Evolutionary conservation across 768 basidiomycete genomes (phyloP), one percentile per base, ranked within the genome.

Genomic region (Inosperma sp.): DNA sequence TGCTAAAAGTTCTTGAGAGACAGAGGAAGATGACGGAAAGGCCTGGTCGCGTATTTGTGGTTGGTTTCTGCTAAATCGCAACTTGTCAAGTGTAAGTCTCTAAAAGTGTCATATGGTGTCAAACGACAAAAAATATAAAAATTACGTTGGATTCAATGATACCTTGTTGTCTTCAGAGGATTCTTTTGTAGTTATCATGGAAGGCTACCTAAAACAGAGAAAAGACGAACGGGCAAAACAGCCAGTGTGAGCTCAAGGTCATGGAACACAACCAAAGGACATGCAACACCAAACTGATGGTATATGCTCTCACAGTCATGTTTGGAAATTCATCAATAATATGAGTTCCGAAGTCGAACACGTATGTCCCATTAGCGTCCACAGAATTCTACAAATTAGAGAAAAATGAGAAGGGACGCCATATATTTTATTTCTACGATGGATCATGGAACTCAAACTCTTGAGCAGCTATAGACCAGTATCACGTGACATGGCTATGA

Each of bases 171-270:
- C 70, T 30, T 71, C 65, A 40, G 71, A 68, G 50, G 69, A 68
- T 56, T 78, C 76, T 43, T 70, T 67, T 51, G 68, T 72, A 23
- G 73, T 66, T 62, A 77, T 75, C 81, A 80, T 79, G 64, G 64
- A 63, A 52, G 50, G 62, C 54, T 39, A 53, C 39, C 39, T 41
- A 13, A 17, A 17, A 22, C 4, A 27, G 34, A 31, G 23, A 2
- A 10, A 44, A 14, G 23, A 44, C 37, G 16, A 27, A 19, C 14
- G 31, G 14, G 17, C 34, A 51, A 26, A 7, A 22, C 23, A 51
- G 30, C 12, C 34, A 31, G 25, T 12, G 13, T 7, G 36, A 23
- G 6, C 9, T 22, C 22, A n/a, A 23, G 25, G 14, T 25, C n/a
- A 34, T 27, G 21, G 50, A 36, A n/a, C n/a, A n/a, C n/a, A n/a